Evolutionary conservation across 2,329 filamentous ascomycete genomes (phyloP).

Genomic region (Xylariaceae sp.): DNA sequence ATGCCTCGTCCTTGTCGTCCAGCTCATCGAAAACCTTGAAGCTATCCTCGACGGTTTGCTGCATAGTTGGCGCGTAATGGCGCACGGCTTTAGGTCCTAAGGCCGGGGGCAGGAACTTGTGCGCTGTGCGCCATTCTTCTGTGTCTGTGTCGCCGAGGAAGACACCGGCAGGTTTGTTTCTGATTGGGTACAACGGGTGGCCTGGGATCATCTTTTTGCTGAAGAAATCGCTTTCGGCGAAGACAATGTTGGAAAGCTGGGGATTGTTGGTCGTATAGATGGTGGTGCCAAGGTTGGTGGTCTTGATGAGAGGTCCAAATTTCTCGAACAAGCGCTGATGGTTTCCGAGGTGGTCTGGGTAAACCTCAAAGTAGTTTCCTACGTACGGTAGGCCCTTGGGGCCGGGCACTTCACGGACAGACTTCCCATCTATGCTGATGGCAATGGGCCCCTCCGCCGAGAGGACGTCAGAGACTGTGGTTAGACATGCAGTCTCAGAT

Average conservation of each 20-base stretch:
- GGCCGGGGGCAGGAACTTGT: slow-evolving; percentile 60
- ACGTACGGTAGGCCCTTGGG: slow-evolving; percentile 45
- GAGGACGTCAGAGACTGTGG: slow-evolving; percentile 33
- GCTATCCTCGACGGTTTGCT: slow-evolving; percentile 46
- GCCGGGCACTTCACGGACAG: slow-evolving; percentile 47
- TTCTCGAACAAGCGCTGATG: slow-evolving; percentile 50
- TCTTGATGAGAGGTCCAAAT: slow-evolving; percentile 50
- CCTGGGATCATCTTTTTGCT: slow-evolving; percentile 49
- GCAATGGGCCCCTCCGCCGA: slow-evolving; percentile 32
- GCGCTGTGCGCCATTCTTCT: slow-evolving; percentile 46
- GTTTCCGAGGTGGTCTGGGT: slow-evolving; percentile 55
- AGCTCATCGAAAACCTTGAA: slow-evolving; percentile 50
- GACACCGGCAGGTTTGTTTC: slow-evolving; percentile 38
- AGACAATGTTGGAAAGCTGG: slow-evolving; percentile 40
- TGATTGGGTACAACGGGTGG: slow-evolving; percentile 44
- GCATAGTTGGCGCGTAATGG: slow-evolving; percentile 59
- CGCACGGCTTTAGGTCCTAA: slow-evolving; percentile 57
- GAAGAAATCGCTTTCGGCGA: slow-evolving; percentile 49
- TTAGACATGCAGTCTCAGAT: slow-evolving; percentile 29
- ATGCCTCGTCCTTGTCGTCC: slow-evolving; percentile 43
- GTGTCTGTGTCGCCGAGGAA: slow-evolving; percentile 50
- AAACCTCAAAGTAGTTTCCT: slow-evolving; percentile 53
- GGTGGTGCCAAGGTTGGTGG: slow-evolving; percentile 46
- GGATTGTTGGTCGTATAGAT: slow-evolving; percentile 51
- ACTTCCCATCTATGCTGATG: slow-evolving; percentile 46